These are phyloP conservation scores for Nakazawaea anatomiae DNA, from an alignment of 805 yeast species.

Conservation along the genomic window DNA sequence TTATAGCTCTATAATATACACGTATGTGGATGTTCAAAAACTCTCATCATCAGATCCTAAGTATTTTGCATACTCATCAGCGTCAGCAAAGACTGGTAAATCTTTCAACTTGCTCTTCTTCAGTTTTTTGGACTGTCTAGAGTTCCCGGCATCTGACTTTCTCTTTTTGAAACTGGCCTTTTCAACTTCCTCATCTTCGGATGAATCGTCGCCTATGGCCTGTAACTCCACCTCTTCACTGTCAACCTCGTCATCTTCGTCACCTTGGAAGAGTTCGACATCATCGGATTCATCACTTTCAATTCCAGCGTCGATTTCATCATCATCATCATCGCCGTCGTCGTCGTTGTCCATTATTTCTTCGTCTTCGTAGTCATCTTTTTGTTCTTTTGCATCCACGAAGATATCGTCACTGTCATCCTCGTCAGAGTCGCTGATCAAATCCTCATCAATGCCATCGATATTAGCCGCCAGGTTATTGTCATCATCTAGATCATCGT, in stretches of 20 bases:
- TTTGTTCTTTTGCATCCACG: conserved; percentile 31
- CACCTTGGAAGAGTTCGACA: conserved; percentile 11
- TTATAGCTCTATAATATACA: no score
- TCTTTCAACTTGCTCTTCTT: conserved; percentile 56
- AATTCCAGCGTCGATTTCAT: neutral
- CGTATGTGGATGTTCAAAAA: no score
- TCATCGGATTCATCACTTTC: conserved; percentile 12
- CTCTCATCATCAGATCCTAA: conserved; percentile 58
- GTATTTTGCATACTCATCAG: conserved; percentile 77
- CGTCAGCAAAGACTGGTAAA: conserved; percentile 83
- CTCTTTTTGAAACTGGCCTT: conserved; percentile 19
- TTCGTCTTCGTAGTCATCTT: conserved; percentile 27
- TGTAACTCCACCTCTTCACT: conserved; percentile 23
- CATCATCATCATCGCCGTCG: conserved; percentile 28
- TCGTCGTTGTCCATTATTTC: conserved; percentile 31
- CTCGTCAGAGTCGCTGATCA: conserved; percentile 18
- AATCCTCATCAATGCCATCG: conserved; percentile 21
- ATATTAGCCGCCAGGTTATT: conserved; percentile 14
- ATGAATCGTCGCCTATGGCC: conserved; percentile 21
- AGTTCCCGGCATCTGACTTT: conserved; percentile 13
- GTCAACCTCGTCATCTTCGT: conserved; percentile 18
- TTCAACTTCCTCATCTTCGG: conserved; percentile 21
- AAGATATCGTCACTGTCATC: conserved; percentile 18
- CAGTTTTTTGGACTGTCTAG: conserved; percentile 23
- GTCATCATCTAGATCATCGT: conserved; percentile 23